Evolutionary conservation across 2,329 filamentous ascomycete genomes (phyloP).

Genomic region (Aureobasidium leucospermi): DNA sequence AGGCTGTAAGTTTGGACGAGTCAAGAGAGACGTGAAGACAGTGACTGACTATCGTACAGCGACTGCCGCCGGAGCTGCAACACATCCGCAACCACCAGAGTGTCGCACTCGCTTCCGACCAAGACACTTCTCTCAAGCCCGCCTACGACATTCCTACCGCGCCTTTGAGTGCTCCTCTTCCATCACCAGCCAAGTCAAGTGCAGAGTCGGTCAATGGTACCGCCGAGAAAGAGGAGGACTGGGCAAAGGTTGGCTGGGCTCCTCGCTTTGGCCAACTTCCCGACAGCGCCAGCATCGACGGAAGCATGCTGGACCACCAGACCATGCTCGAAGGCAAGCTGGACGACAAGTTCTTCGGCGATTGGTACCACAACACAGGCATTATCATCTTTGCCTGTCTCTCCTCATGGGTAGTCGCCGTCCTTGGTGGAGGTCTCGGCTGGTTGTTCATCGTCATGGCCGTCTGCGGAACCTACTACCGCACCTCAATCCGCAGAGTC

Average conservation of each 20-base stretch:
- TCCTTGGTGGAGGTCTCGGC: constrained; percentile 81
- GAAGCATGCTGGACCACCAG: constrained; percentile 67
- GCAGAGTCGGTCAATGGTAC: constrained; percentile 34
- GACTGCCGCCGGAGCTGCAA: constrained; percentile 57
- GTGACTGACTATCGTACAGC: constrained; percentile 34
- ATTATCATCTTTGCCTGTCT: constrained; percentile 90
- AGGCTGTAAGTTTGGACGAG: constrained; percentile 53
- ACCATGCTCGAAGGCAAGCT: constrained; percentile 79
- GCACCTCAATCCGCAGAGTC: constrained; percentile 87
- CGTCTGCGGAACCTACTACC: constrained; percentile 87
- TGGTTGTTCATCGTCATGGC: constrained; percentile 96
- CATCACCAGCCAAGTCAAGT: constrained; percentile 36
- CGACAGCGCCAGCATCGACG: constrained; percentile 46
- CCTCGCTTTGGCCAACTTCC: constrained; percentile 69
- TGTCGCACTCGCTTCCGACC: constrained; percentile 67
- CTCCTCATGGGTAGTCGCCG: constrained; percentile 79
- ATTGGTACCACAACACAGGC: constrained; percentile 98
- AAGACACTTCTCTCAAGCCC: constrained; percentile 60
- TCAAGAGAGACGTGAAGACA: too few relatives aligned
- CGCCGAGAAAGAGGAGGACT: constrained; percentile 46
- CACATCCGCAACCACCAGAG: constrained; percentile 55
- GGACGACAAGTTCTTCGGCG: constrained; percentile 85
- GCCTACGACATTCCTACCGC: constrained; percentile 72
- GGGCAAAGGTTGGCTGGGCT: constrained; percentile 69
- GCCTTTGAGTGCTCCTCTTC: constrained; percentile 60